Evolutionary conservation across 345 rosid species (phyloP).

Genomic region (Firmiana major): DNA sequence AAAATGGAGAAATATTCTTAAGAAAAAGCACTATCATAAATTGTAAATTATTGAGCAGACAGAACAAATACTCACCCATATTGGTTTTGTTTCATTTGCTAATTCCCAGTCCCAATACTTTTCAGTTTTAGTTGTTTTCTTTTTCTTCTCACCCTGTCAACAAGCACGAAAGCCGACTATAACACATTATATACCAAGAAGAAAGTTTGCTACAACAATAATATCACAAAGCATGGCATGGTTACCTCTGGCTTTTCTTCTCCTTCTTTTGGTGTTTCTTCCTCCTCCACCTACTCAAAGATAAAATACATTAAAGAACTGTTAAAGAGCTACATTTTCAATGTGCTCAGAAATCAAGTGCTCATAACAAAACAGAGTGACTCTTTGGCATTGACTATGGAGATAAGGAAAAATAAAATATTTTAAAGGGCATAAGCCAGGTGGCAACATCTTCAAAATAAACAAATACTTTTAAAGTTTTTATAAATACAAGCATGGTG

Average conservation of each 20-base stretch:
- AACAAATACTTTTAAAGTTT: background rate
- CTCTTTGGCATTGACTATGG: background rate
- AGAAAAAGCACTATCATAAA: background rate
- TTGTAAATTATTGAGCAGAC: background rate
- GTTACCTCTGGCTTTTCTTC: conserved; percentile 69
- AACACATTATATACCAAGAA: background rate
- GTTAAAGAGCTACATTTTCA: background rate
- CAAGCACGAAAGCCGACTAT: conserved; percentile 18
- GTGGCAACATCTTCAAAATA: background rate
- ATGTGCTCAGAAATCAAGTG: background rate
- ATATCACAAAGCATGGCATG: background rate
- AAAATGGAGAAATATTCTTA: background rate
- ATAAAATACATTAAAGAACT: conserved; percentile 3
- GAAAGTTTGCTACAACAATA: background rate
- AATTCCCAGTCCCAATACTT: conserved; percentile 99
- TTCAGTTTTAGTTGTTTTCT: conserved; percentile 83
- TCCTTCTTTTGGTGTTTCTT: conserved; percentile 76
- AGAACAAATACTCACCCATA: conserved; percentile 65
- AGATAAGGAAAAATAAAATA: background rate
- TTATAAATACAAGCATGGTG: background rate
- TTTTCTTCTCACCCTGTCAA: conserved; percentile 69
- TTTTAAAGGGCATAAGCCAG: background rate
- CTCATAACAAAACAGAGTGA: background rate
- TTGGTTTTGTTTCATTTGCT: conserved; percentile 89
- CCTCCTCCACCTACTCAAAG: conserved; percentile 79